A percentile compares a stretch with the other conserved stretches of the same genome.
phyloP scores from a whole-genome alignment of 108 stramenopile species.

The Skeletonema costatum region DNA sequence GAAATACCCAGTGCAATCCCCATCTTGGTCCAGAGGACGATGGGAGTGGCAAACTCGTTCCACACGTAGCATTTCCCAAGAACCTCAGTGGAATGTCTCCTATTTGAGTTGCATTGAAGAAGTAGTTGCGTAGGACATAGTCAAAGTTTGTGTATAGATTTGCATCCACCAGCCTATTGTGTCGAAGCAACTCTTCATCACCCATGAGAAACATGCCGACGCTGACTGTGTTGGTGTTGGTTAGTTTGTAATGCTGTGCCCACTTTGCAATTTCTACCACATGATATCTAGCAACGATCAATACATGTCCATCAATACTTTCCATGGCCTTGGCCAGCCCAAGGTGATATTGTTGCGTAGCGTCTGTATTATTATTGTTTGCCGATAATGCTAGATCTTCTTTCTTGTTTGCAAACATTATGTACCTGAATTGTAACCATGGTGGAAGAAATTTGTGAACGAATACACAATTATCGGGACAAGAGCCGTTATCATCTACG shows the following conservation, averaged over 20 bases:
- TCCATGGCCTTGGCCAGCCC: background rate
- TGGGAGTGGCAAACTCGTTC: background rate
- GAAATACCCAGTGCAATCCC: conserved; percentile 1
- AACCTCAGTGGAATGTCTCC: background rate
- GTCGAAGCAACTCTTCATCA: conserved; percentile 1
- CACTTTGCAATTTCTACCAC: background rate
- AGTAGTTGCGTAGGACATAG: background rate
- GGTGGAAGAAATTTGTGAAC: background rate
- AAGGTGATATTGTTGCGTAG: background rate
- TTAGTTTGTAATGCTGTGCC: background rate
- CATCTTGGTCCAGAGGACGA: background rate
- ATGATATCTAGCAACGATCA: background rate
- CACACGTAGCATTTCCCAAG: background rate
- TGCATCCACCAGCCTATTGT: background rate
- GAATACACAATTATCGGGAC: background rate
- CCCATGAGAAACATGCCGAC: background rate
- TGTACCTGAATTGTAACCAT: background rate
- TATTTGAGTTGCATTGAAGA: background rate
- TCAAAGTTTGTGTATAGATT: background rate
- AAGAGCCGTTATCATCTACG: background rate
- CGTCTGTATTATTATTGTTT: background rate
- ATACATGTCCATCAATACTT: background rate
- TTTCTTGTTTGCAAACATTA: background rate
- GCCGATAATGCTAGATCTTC: background rate
- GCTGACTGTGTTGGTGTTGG: background rate